Base-by-base conservation (phyloP, 2,329 filamentous ascomycete genomes). In the Colletotrichum eleusines region DNA sequence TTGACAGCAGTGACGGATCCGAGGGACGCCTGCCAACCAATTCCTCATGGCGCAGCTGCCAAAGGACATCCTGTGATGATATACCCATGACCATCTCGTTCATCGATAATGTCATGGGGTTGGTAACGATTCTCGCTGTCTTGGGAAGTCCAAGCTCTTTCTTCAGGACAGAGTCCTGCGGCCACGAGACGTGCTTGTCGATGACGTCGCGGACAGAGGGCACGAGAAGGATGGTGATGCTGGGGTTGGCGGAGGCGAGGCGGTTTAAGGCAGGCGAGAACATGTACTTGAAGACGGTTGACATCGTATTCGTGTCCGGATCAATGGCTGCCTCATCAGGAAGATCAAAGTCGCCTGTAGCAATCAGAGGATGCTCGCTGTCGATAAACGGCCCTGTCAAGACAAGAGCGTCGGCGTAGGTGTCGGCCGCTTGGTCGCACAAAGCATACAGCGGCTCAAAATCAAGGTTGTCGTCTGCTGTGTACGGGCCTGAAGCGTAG, bases 321-420 rank as follows among this genome's bases (percentile, higher is more conserved):
- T 98, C 88, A 76, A 91, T 79, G 77, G 84, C 84, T 68, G 88
- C 88, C 61, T 91, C 88, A 31, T 91, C 88, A 48, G 92, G 91
- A 69, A 94, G 85, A 76, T 95, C 89, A 78, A 95, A 91, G 81
- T 95, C 92, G 73, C 94, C 91, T 20, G 89, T 87, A 31, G 94
- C 93, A 64, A 99, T 88, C 33, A 97, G 85, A 0, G 96, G 95
- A 78, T 99, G 96, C 75, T 98, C 94, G 44, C 92, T 86, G 78
- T 98, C 96, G 74, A 99, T 86, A 79, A 99, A 98, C 0, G 96
- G 96, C 0, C 96, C 96, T 5, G 89, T 85, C 11, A 99, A 85
- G 53, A 98, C 87, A 35, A 99, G 82, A 3, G 89, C 89, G 78
- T 99, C 96, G 14, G 91, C 92, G 73, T 89, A 91, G 28, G 87